These are phyloP conservation scores for Cyclanthera cordifolia DNA, from an alignment of 306 rosid genomes.

Conservation along the genomic window DNA sequence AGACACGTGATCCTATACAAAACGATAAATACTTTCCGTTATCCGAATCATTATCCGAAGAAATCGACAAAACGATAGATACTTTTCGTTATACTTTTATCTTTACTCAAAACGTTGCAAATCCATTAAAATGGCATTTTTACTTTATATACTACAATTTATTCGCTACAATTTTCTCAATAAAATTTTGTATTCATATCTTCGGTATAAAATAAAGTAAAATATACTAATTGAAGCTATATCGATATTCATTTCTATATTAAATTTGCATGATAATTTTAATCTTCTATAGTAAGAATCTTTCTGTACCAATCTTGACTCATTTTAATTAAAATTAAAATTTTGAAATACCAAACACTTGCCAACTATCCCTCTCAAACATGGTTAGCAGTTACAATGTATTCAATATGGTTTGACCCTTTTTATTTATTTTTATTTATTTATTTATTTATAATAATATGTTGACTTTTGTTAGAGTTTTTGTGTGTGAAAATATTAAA, in stretches of 20 bases:
- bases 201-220: background rate
- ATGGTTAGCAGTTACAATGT: background rate
- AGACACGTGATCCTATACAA: background rate
- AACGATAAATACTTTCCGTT: too few relatives aligned
- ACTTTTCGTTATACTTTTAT: too few relatives aligned
- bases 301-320: background rate
- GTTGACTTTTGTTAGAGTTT: background rate
- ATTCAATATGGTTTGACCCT: background rate
- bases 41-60: background rate
- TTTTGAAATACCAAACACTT: too few relatives aligned
- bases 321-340: too few relatives aligned
- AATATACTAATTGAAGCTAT: too few relatives aligned
- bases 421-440: too few relatives aligned
- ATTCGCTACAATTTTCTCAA: too few relatives aligned
- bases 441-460: too few relatives aligned
- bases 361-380: background rate
- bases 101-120: background rate
- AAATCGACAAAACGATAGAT: background rate
- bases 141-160: too few relatives aligned
- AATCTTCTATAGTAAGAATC: background rate
- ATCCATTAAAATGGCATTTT: background rate
- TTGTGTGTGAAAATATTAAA: background rate
- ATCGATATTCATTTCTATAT: too few relatives aligned
- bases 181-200: background rate
- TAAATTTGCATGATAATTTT: background rate